Evolutionary conservation across 768 basidiomycete genomes (phyloP).

Genomic region (Amanita fuliginea): DNA sequence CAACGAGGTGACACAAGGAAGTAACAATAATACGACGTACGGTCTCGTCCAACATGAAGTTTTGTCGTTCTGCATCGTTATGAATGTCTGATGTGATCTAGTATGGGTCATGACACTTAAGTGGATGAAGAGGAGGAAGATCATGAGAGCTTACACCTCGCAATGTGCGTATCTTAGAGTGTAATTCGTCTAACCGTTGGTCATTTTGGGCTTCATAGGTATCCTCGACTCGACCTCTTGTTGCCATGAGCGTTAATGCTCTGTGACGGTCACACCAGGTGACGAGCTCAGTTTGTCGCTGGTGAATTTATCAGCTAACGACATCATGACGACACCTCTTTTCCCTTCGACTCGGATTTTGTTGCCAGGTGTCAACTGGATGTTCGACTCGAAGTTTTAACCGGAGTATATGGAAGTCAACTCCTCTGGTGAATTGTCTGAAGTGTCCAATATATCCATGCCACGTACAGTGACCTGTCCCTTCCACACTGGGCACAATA

Average conservation of each 20-base stretch:
- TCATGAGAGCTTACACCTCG: constrained; percentile 48
- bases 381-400: no score
- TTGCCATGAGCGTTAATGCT: constrained; percentile 22
- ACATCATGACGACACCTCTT: no score
- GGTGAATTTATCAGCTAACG: no score
- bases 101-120: neutral
- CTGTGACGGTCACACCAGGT: neutral
- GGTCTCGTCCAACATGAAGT: constrained; percentile 64
- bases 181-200: constrained; percentile 71
- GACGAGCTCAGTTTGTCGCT: no score
- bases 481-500: no score
- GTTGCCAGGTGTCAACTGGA: no score
- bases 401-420: no score
- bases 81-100: constrained; percentile 87
- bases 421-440: no score
- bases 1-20: no score
- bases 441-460: no score
- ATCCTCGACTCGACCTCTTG: constrained; percentile 40
- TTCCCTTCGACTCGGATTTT: no score
- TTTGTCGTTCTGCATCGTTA: constrained; percentile 76
- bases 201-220: constrained; percentile 84
- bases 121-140: neutral
- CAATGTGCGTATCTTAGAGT: constrained; percentile 73
- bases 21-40: constrained; percentile 26
- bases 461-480: no score